Evolutionary conservation across 306 rosid genomes (phyloP).

Genomic region (Notholithocarpus densiflorus): DNA sequence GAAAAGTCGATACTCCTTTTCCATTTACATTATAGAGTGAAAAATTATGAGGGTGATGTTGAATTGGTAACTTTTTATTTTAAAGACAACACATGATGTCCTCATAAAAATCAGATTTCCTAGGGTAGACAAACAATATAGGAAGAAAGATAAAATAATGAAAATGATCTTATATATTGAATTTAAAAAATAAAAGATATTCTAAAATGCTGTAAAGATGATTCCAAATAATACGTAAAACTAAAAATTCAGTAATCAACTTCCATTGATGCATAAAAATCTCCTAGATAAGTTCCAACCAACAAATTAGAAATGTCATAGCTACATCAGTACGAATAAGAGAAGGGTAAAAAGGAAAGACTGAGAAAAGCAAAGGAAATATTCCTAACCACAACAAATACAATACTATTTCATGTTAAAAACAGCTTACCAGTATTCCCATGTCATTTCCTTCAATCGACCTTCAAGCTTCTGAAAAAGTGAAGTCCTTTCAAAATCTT

Average conservation of each 20-base stretch:
- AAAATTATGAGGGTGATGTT: too few species aligned
- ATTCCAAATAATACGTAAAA: neutral
- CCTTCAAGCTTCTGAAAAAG: conserved; percentile 82
- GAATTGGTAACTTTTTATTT: too few species aligned
- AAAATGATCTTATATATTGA: neutral
- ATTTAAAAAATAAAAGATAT: neutral
- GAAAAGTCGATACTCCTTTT: too few species aligned
- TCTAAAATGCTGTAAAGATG: neutral
- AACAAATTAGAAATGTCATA: neutral
- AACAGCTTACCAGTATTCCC: conserved; percentile 79
- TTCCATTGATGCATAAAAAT: neutral
- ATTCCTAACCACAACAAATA: neutral
- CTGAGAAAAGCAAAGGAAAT: neutral
- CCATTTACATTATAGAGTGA: too few species aligned
- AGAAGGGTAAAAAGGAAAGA: neutral
- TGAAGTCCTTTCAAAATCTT: conserved; percentile 91
- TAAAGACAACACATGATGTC: too few species aligned
- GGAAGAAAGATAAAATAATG: neutral
- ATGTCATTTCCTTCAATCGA: conserved; percentile 83
- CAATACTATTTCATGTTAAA: neutral
- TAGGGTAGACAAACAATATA: too few species aligned
- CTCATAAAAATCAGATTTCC: too few species aligned
- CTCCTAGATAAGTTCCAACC: neutral
- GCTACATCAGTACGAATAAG: neutral
- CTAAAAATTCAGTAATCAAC: neutral